Percentiles rank a stretch among this genome's conserved stretches.
Evolutionary conservation across 371 early-diverging fungal genomes (phyloP).

Genomic region (Mucor piriformis): DNA sequence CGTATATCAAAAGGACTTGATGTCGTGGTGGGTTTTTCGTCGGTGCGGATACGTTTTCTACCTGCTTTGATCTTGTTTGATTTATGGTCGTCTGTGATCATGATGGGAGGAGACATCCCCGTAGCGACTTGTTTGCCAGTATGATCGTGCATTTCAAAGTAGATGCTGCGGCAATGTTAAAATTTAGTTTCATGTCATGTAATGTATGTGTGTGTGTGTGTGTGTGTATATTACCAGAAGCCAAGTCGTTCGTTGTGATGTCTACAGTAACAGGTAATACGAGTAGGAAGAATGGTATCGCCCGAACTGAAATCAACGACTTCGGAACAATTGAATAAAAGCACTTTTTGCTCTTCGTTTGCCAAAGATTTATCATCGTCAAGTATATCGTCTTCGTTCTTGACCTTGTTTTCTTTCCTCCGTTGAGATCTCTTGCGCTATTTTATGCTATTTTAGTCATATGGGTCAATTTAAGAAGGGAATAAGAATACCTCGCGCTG

Average conservation of each 20-base stretch:
- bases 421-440: conserved; percentile 59
- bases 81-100: conserved; percentile 97
- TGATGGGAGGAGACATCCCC: conserved; percentile 89
- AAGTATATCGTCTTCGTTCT: conserved; percentile 18
- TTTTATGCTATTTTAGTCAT: not conserved
- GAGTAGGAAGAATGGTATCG: conserved; percentile 86
- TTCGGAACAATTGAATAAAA: conserved; percentile 88
- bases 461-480: too few relatives aligned
- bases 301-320: conserved; percentile 89
- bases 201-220: not conserved
- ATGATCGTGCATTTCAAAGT: conserved; percentile 78
- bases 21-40: conserved; percentile 10
- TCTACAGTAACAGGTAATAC: conserved; percentile 95
- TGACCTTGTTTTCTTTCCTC: conserved; percentile 49
- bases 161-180: conserved; percentile 53
- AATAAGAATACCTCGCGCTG: conserved; percentile 82
- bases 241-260: conserved; percentile 92
- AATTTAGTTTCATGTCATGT: not conserved
- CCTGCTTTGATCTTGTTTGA: conserved; percentile 70
- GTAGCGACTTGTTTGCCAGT: conserved; percentile 71
- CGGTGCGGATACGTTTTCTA: conserved; percentile 48
- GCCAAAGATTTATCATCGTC: conserved; percentile 58
- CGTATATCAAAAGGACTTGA: not conserved
- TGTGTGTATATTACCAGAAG: conserved; percentile 61
- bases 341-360: conserved; percentile 70